Evolutionary conservation across 2,329 filamentous ascomycete genomes (phyloP).

Genomic region (Lachnellula hyalina): DNA sequence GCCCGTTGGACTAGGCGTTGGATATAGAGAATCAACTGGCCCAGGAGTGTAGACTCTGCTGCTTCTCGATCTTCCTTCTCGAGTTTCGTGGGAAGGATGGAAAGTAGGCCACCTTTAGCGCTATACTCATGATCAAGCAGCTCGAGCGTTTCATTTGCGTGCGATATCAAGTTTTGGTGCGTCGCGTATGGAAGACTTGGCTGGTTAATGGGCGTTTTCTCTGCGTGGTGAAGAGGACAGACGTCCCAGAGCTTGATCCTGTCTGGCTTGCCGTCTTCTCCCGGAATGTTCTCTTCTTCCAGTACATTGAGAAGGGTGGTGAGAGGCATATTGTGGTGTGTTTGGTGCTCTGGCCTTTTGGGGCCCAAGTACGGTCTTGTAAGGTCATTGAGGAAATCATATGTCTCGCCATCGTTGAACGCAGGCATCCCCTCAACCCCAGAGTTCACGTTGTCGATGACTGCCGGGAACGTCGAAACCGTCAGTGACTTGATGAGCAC

Average conservation of each 20-base stretch:
- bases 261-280: neutral
- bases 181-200: constrained; percentile 24
- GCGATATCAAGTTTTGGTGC: constrained; percentile 41
- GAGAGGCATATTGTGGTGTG: constrained; percentile 24
- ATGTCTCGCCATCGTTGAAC: constrained; percentile 44
- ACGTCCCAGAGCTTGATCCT: constrained; percentile 11
- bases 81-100: constrained; percentile 44
- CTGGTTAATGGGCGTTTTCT: constrained; percentile 1
- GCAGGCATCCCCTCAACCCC: neutral
- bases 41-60: constrained; percentile 48
- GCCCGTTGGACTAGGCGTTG: constrained; percentile 49
- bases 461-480: constrained; percentile 32
- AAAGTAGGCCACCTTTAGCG: constrained; percentile 50
- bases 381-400: constrained; percentile 53
- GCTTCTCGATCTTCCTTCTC: constrained; percentile 35
- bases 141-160: constrained; percentile 56
- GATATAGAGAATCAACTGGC: constrained; percentile 51
- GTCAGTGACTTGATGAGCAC: constrained; percentile 46
- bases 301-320: constrained; percentile 23
- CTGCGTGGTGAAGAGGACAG: constrained; percentile 22
- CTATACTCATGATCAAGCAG: constrained; percentile 54
- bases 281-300: constrained; percentile 1
- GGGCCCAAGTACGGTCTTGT: constrained; percentile 41
- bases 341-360: constrained; percentile 20
- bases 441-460: constrained; percentile 23